Evolutionary conservation across 2,329 filamentous ascomycete genomes (phyloP), one percentile per base, ranked within the genome.

Genomic region (Teratosphaeria gauchensis): DNA sequence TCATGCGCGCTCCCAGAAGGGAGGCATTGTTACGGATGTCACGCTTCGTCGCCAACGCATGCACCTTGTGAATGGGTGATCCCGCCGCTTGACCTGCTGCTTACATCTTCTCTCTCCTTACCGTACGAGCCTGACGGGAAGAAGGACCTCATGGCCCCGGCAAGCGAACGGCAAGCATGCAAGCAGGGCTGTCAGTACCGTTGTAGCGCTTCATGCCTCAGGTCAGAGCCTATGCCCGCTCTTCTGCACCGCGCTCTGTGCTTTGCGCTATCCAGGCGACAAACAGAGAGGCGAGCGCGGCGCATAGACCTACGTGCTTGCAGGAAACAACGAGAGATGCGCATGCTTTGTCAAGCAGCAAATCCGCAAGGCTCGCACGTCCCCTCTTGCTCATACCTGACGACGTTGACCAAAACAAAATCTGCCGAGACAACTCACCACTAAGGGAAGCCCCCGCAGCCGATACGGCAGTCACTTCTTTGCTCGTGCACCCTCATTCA

Each of bases 21-120:
- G 31, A 55, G 54, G 54, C 54, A 55, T 55, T 55, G 54, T 55
- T 35, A 35, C 38, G 54, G 32, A 55, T 55, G 54, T 55, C 38
- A 55, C 54, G 54, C 54, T 48, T 55, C 54, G 46, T 46, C 31
- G 54, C 54, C 54, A 55, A 28, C 54, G 54, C 54, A 55, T 55
- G 54, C 54, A 55, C 52, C 28, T 38, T 48, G 42, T 48, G 42
- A 48, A 21, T 48, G 42, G 42, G 42, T 48, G 42, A 48, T 48
- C 42, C 42, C 42, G 42, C 42, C 19, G 42, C 42, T 48, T 48
- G 42, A 11, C 42, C 42, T 48, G 42, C 42, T 21, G 42, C 42
- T 48, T 48, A 48, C 42, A 16, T 48, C 42, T 48, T 19, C 42
- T 8, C 42, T 19, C 42, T 48, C n/a, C 42, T 4, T 48, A 19